phyloP scores from a whole-genome alignment of 2,329 filamentous ascomycete species.

The Sporothrix mexicana region DNA sequence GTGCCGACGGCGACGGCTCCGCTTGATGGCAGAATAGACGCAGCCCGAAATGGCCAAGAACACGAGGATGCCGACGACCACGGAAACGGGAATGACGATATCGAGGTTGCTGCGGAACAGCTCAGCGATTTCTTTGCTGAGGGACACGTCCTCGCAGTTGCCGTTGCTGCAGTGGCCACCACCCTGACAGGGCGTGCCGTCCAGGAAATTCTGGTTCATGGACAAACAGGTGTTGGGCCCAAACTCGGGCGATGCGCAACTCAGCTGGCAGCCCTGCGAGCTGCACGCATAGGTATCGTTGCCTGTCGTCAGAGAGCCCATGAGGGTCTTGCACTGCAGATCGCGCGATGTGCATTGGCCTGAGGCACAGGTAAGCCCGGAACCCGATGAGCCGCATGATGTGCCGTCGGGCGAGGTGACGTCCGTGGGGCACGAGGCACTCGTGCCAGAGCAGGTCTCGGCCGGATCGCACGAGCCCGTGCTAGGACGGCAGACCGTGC shows the following conservation, averaged over 20 bases:
- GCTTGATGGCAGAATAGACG: slow-evolving; percentile 62
- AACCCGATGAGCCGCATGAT: slow-evolving; percentile 68
- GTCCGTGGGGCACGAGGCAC: slow-evolving; percentile 77
- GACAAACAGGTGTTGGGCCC: slow-evolving; percentile 70
- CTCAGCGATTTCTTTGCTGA: slow-evolving; percentile 70
- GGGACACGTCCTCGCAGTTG: slow-evolving; percentile 72
- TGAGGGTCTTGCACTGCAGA: slow-evolving; percentile 83
- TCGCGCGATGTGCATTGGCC: slow-evolving; percentile 95
- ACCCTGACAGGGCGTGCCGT: slow-evolving; percentile 83
- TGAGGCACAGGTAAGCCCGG: slow-evolving; percentile 77
- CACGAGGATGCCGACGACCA: slow-evolving; percentile 73
- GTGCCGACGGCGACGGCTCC: slow-evolving; percentile 38
- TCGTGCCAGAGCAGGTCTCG: slow-evolving; percentile 78
- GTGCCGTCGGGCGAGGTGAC: slow-evolving; percentile 71
- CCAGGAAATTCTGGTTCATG: slow-evolving; percentile 89
- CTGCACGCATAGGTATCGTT: slow-evolving; percentile 85
- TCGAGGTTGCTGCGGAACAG: slow-evolving; percentile 80
- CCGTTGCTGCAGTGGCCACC: slow-evolving; percentile 83
- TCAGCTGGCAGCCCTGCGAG: slow-evolving; percentile 72
- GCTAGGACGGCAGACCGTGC: slow-evolving; percentile 78
- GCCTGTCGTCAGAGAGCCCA: slow-evolving; percentile 73
- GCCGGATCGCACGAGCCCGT: slow-evolving; percentile 83
- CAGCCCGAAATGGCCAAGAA: slow-evolving; percentile 73
- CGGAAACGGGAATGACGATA: slow-evolving; percentile 80
- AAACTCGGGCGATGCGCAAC: slow-evolving; percentile 75